Evolutionary conservation across 495 filamentous ascomycete genomes (phyloP).

Genomic region (Beverwykella pulmonaria): DNA sequence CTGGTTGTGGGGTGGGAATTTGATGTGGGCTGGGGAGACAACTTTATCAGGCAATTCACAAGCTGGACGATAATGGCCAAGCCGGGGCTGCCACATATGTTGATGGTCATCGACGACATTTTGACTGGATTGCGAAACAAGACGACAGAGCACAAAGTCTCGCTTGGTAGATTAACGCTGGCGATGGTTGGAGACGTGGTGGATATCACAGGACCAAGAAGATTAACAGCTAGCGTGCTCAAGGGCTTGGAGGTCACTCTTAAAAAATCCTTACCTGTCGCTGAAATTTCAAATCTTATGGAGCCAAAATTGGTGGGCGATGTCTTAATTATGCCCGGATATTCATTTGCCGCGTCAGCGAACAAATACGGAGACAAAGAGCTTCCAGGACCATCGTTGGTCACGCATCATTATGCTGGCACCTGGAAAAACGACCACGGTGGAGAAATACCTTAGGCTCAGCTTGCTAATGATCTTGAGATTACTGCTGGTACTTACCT

Average conservation of each 20-base stretch:
- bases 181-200: constrained; percentile 44
- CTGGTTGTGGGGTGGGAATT: constrained; percentile 49
- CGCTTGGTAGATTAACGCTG: constrained; percentile 2
- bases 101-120: constrained; percentile 17
- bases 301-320: constrained; percentile 47
- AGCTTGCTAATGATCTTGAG: too few relatives aligned
- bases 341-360: constrained; percentile 46
- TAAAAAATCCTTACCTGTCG: constrained; percentile 36
- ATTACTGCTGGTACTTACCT: too few relatives aligned
- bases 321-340: constrained; percentile 50
- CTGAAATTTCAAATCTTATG: constrained; percentile 42
- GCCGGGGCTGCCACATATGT: constrained; percentile 34
- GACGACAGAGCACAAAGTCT: background rate
- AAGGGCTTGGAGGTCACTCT: constrained; percentile 40
- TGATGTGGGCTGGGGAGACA: constrained; percentile 41
- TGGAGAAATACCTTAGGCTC: background rate
- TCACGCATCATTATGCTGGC: constrained; percentile 25
- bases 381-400: background rate
- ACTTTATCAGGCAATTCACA: constrained; percentile 48
- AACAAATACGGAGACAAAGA: constrained; percentile 16
- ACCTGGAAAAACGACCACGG: constrained; percentile 23
- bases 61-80: constrained; percentile 51
- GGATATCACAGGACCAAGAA: constrained; percentile 49
- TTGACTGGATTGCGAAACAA: background rate
- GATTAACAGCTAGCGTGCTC: constrained; percentile 47